Evolutionary conservation across 1,284 basidiomycete species (phyloP).

Genomic region (Ganoderma lucidum): DNA sequence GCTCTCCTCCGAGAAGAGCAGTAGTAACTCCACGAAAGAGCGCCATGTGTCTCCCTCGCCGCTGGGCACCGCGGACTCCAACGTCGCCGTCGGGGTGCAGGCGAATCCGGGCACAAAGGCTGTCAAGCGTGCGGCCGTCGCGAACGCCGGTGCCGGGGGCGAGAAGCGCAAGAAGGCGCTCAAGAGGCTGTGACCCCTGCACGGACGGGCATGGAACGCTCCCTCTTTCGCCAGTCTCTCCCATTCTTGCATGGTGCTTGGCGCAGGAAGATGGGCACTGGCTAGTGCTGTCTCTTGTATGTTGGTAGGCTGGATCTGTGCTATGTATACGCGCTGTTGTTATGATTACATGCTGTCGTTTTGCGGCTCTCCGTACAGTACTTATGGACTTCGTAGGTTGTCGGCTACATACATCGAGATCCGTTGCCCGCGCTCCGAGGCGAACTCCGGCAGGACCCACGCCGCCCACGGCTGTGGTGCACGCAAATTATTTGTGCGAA

Average conservation of each 20-base stretch:
- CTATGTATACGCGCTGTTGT: conserved; percentile 10
- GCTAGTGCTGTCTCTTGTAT: neutral
- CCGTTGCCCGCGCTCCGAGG: neutral
- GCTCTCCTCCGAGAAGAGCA: conserved; percentile 53
- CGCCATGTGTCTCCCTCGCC: conserved; percentile 68
- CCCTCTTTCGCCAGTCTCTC: neutral
- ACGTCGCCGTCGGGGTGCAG: conserved; percentile 55
- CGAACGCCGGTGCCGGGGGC: conserved; percentile 53
- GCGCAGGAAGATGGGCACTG: neutral
- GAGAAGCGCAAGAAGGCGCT: conserved; percentile 88
- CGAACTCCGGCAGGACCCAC: neutral
- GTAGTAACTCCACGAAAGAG: conserved; percentile 55
- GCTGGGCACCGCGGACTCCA: conserved; percentile 71
- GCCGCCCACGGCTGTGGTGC: neutral
- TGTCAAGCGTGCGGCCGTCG: conserved; percentile 70
- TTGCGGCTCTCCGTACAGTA: no score
- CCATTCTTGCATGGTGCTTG: neutral
- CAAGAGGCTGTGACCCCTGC: conserved; percentile 66
- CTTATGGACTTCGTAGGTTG: neutral
- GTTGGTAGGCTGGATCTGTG: conserved; percentile 2
- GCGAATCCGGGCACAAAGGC: conserved; percentile 58
- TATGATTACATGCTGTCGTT: conserved; percentile 12
- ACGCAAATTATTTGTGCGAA: neutral
- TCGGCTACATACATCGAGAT: neutral
- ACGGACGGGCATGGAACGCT: neutral